phyloP scores from a whole-genome alignment of 2,329 filamentous ascomycete genomes.

The Zarea fungicola region DNA sequence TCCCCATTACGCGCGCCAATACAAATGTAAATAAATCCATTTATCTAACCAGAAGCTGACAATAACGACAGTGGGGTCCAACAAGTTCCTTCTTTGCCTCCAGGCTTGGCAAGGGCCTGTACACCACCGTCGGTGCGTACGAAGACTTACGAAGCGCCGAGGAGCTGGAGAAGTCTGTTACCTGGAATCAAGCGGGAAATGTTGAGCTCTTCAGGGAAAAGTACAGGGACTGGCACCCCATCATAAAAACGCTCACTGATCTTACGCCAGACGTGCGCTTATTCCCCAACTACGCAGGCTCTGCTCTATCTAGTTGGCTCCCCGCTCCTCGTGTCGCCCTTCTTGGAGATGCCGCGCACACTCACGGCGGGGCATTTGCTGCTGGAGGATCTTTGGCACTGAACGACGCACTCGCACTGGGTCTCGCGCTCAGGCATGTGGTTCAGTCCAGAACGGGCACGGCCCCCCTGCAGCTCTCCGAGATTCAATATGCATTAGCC shows the following conservation, averaged over 20 bases:
- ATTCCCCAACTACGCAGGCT: constrained; percentile 37
- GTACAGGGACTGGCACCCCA: constrained; percentile 36
- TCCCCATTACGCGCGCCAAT: too few relatives aligned
- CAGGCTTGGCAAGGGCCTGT: constrained; percentile 34
- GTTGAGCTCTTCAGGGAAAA: constrained; percentile 30
- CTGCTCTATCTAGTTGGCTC: constrained; percentile 33
- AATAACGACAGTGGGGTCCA: constrained; percentile 4
- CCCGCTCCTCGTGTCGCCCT: constrained; percentile 26
- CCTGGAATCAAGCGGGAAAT: constrained; percentile 34
- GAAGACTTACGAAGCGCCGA: constrained; percentile 30
- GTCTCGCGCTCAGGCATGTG: background rate
- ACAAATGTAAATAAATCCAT: background rate
- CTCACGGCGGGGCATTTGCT: constrained; percentile 35
- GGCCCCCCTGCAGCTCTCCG: background rate
- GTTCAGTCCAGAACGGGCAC: background rate
- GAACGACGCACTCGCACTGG: constrained; percentile 25
- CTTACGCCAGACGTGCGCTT: constrained; percentile 34
- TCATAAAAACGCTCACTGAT: constrained; percentile 32
- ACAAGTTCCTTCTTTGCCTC: constrained; percentile 34
- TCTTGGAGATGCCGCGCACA: constrained; percentile 34
- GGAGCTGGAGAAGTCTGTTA: constrained; percentile 23
- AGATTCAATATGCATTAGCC: background rate
- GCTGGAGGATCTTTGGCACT: constrained; percentile 34
- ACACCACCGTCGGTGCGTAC: constrained; percentile 37
- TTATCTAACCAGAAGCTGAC: too few relatives aligned